Evolutionary conservation across 2,329 filamentous ascomycete genomes (phyloP), one percentile per base, ranked within the genome.

Genomic region (Exophiala calicioides): DNA sequence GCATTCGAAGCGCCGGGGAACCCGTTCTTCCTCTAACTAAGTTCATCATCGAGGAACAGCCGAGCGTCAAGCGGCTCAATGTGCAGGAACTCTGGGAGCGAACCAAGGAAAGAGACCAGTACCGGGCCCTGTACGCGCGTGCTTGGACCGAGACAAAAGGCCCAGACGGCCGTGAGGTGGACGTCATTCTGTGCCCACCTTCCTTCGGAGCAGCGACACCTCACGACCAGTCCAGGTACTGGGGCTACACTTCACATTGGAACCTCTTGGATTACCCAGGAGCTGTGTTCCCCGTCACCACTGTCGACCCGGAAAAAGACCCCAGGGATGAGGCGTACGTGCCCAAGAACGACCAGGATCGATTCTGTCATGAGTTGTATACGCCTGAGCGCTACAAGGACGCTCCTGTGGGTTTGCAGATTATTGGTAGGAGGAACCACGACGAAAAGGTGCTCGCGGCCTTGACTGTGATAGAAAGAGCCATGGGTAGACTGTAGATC

Each of bases 231-330:
- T 57, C 84, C 60, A 70, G 64, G 26, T 79, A 79, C 54, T 86
- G 82, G 81, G 75, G 75, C 1, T 88, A 87, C 56, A 85, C 82
- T 0, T 68, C 76, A 0, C 76, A 81, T 51, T 87, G 82, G 81
- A 88, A 87, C 60, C 58, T 86, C 31, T 72, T 87, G 1, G 82
- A 87, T 61, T 85, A 85, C 61, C 80, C 83, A 0, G 76, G 73
- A 6, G 63, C 77, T 2, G 73, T 81, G 0, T 85, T 87, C 59
- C 84, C 84, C 0, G 78, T 77, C 2, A 67, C 67, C 2, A 61
- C 66, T 26, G 70, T 73, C 1, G 68, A 76, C 42, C 67, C 67
- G 1, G 56, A 55, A 0, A 56, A 65, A 7, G 76, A 79, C 55
- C 47, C 47, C n/a, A 63, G 58, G 27, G 51, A 51, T 18, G 27